phyloP scores from a whole-genome alignment of 306 rosid species.

The Pyrus bretschneideri region DNA sequence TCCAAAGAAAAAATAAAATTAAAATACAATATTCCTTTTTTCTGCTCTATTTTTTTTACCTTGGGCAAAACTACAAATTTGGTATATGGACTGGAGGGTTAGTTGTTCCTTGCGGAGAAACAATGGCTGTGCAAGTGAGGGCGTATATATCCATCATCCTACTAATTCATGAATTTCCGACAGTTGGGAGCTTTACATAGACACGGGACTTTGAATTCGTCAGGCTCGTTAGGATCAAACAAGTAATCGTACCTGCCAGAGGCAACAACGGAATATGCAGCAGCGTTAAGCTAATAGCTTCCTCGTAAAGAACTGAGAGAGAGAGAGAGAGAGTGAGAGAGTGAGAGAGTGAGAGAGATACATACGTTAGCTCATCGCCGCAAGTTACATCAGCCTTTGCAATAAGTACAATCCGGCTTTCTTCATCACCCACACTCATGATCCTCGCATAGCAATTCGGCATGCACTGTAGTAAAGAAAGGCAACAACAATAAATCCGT shows the following conservation, averaged over 20 bases:
- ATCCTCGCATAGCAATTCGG: conserved; percentile 99
- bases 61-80: conserved; percentile 40
- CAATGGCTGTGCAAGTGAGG: conserved; percentile 53
- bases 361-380: conserved; percentile 90
- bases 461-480: conserved; percentile 59
- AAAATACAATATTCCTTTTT: conserved; percentile 12
- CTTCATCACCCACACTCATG: conserved; percentile 96
- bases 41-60: neutral
- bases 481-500: neutral
- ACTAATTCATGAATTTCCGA: conserved; percentile 94
- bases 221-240: conserved; percentile 97
- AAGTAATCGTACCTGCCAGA: conserved; percentile 85
- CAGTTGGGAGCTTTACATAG: conserved; percentile 93
- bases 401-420: conserved; percentile 93
- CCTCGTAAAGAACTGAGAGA: neutral
- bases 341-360: neutral
- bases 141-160: neutral
- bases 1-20: conserved; percentile 23
- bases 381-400: conserved; percentile 74
- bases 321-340: neutral
- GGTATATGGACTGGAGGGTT: conserved; percentile 53
- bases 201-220: conserved; percentile 95
- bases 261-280: conserved; percentile 7
- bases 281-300: neutral
- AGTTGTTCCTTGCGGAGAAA: conserved; percentile 74